Base-by-base conservation (phyloP, 2,329 filamentous ascomycete genomes). In the Ophiostoma populinum region DNA sequence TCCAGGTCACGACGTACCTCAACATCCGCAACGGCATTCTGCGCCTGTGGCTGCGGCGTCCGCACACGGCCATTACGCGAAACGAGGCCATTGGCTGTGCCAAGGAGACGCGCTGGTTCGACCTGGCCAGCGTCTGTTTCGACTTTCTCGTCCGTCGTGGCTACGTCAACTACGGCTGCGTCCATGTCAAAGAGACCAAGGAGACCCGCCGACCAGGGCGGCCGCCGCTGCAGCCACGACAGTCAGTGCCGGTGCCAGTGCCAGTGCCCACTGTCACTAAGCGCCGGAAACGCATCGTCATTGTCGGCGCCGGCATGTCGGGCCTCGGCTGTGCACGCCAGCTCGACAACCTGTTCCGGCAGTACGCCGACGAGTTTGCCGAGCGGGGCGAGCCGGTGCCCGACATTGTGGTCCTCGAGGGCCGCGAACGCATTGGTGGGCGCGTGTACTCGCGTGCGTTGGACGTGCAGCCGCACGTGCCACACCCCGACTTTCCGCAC, bases 11-110 rank as follows among this genome's bases (percentile, higher is more conserved):
- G 3, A 81, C 83, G 10, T 98, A 98, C 56, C 63, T 98, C 36
- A 95, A 95, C 52, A 90, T 98, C 42, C 72, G 90, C 46, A 98
- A 98, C 53, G 81, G 83, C 12, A 93, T 98, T 40, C 61, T 98
- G 35, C 70, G 90, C 37, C 58, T 95, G 26, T 98, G 90, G 90
- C 68, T 80, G 24, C 71, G 77, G 45, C 92, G 92, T 49, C 83
- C 90, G 7, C 72, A 86, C 51, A 71, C 85, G 27, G 73, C 74
- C 41, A 80, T 98, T 10, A 80, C 78, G 18, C 67, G 76, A 32
- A 75, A 86, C 51, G 83, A 94, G 55, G 90, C 90, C 6, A 70
- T 87, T 29, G 90, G 90, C 4, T 95, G 87, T 58, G 81, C 85
- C 34, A 81, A 75, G 56, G 85, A 93, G 48, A 65, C 68, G 36